These are phyloP conservation scores for Kalmusia sp. DNA, from an alignment of 2,329 filamentous ascomycete species.

Conservation along the genomic window DNA sequence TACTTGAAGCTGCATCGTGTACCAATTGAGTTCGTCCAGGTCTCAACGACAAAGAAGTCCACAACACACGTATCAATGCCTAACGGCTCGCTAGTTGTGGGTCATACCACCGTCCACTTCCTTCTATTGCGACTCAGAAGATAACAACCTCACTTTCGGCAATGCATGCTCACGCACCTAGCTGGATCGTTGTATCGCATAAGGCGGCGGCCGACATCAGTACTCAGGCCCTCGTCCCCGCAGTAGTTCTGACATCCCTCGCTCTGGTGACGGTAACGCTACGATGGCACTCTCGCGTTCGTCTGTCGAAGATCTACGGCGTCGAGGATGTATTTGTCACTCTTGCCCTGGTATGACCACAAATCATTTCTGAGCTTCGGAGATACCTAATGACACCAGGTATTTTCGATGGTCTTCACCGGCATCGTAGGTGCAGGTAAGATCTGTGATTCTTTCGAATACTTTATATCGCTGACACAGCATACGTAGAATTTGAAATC, in stretches of 20 bases:
- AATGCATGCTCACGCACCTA: conserved; percentile 28
- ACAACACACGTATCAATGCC: not conserved
- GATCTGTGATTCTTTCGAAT: not conserved
- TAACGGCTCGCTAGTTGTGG: not conserved
- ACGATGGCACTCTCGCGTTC: conserved; percentile 36
- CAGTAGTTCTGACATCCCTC: conserved; percentile 31
- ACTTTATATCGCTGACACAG: not conserved
- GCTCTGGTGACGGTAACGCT: conserved; percentile 30
- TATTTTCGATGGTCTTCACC: conserved; percentile 35
- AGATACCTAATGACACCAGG: conserved; percentile 16
- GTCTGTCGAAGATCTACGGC: conserved; percentile 18
- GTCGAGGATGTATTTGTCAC: conserved; percentile 39
- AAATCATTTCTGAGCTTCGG: not conserved
- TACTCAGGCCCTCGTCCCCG: conserved; percentile 30
- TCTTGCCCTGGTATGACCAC: conserved; percentile 29
- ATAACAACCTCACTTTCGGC: conserved; percentile 13
- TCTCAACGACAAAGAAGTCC: not conserved
- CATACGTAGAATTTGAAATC: conserved; percentile 13
- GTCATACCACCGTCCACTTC: not conserved
- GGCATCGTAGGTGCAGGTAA: conserved; percentile 32
- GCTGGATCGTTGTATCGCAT: conserved; percentile 31
- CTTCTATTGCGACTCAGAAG: not conserved
- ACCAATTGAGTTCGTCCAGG: not conserved
- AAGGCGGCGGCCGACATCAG: conserved; percentile 30
- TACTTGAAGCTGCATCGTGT: not conserved